Conservation (phyloP, 371 early-diverging fungal species). For the Mortierella sp. region DNA sequence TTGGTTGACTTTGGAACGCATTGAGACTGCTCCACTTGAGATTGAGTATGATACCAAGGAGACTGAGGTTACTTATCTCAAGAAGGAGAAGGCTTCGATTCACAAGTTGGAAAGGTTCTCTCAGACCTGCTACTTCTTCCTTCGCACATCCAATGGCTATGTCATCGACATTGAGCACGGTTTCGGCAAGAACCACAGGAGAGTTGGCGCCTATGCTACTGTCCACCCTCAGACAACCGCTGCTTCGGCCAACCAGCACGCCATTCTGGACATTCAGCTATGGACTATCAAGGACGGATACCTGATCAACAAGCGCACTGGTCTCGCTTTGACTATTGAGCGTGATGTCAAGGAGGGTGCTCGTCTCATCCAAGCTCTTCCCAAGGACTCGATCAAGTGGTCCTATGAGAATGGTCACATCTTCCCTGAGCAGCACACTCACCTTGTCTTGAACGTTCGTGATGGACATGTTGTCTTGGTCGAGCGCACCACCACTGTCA, state of each 20-base stretch:
- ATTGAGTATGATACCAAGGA: slow-evolving; percentile 58
- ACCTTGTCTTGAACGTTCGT: slow-evolving; percentile 35
- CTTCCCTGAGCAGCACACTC: slow-evolving; percentile 31
- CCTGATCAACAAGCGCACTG: slow-evolving; percentile 65
- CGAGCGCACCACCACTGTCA: slow-evolving; percentile 35
- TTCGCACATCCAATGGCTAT: slow-evolving; percentile 36
- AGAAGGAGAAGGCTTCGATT: slow-evolving; percentile 19
- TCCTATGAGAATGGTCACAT: slow-evolving; percentile 36
- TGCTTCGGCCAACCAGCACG: slow-evolving; percentile 48
- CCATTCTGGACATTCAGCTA: slow-evolving; percentile 55
- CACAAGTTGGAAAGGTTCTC: slow-evolving; percentile 33
- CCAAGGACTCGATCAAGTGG: slow-evolving; percentile 51
- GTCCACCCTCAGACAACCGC: slow-evolving; percentile 50
- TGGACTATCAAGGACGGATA: slow-evolving; percentile 63
- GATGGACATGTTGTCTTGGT: slow-evolving; percentile 40
- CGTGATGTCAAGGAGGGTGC: slow-evolving; percentile 45
- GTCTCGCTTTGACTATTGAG: slow-evolving; percentile 61
- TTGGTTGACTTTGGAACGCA: slow-evolving; percentile 45
- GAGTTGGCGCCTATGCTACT: slow-evolving; percentile 36
- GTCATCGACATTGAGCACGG: slow-evolving; percentile 47
- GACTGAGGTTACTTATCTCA: slow-evolving; percentile 29
- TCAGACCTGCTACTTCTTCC: slow-evolving; percentile 37
- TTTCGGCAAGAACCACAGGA: slow-evolving; percentile 40
- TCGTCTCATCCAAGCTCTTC: slow-evolving; percentile 40
- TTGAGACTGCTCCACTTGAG: slow-evolving; percentile 10